Conservation (phyloP, 768 basidiomycete genomes). For the Mycena kentingensis region DNA sequence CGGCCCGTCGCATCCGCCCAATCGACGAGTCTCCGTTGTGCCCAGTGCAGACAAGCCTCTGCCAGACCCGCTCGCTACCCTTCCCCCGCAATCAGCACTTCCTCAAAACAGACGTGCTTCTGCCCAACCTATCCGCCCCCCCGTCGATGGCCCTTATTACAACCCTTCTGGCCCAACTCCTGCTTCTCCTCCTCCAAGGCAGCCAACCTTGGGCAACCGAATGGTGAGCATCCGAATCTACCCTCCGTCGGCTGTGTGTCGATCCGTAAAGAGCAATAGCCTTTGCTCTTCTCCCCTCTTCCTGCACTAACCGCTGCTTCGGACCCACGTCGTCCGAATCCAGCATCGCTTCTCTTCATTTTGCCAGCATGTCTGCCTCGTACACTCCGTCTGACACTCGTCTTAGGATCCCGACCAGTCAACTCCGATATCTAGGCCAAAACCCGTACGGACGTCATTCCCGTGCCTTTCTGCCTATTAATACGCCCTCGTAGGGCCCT, state of each 20-base stretch:
- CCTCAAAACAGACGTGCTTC: conserved; percentile 22
- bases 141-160: not conserved
- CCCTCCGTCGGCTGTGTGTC: conserved; percentile 13
- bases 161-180: not conserved
- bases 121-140: conserved; percentile 4
- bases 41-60: conserved; percentile 21
- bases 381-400: not conserved
- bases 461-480: conserved; percentile 8
- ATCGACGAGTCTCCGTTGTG: conserved; percentile 18
- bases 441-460: conserved; percentile 23
- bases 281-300: conserved; percentile 19
- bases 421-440: conserved; percentile 12
- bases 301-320: conserved; percentile 12
- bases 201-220: not conserved
- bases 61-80: conserved; percentile 21
- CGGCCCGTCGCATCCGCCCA: conserved; percentile 1
- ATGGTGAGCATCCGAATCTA: conserved; percentile 1
- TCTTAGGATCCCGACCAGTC: conserved; percentile 20
- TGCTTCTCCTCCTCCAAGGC: not conserved
- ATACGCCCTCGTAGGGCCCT: conserved; percentile 8
- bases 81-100: conserved; percentile 19
- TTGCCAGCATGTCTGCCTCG: not conserved
- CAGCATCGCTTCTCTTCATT: not conserved
- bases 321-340: conserved; percentile 17
- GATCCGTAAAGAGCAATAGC: conserved; percentile 12